Percentiles rank a stretch among this genome's conserved stretches.
Evolutionary conservation across 352 stramenopile species (phyloP).

Genomic region (Pythium periplocum): DNA sequence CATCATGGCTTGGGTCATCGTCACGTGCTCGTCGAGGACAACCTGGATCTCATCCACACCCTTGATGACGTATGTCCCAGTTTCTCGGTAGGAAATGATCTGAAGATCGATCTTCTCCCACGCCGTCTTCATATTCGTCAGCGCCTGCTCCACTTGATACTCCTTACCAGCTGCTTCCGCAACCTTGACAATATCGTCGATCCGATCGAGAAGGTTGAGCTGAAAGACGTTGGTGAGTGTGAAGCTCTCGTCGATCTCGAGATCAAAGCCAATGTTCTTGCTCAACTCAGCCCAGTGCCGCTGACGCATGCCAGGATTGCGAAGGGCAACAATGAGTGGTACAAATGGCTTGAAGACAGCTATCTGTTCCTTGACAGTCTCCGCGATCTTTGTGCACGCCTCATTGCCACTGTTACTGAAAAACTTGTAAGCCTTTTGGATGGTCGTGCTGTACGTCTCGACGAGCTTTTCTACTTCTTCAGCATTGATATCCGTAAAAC

Average conservation of each 20-base stretch:
- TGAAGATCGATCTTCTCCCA: conserved; percentile 91
- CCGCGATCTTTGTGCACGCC: conserved; percentile 84
- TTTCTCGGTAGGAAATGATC: conserved; percentile 89
- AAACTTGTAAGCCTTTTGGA: conserved; percentile 91
- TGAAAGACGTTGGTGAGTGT: conserved; percentile 83
- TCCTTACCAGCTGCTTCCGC: conserved; percentile 92
- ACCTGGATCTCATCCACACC: conserved; percentile 93
- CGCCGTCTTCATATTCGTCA: conserved; percentile 90
- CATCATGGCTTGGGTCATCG: conserved; percentile 95
- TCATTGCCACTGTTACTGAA: conserved; percentile 89
- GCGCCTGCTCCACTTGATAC: conserved; percentile 91
- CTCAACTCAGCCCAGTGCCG: conserved; percentile 93
- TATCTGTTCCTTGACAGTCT: conserved; percentile 91
- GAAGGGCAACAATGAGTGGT: conserved; percentile 86
- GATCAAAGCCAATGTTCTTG: conserved; percentile 72
- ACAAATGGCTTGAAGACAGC: conserved; percentile 91
- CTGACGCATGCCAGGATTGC: conserved; percentile 91
- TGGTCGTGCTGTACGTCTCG: conserved; percentile 73
- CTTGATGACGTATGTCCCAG: conserved; percentile 93
- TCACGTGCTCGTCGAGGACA: conserved; percentile 95
- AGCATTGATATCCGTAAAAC: conserved; percentile 88
- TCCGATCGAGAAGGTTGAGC: conserved; percentile 78
- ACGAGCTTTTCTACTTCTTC: conserved; percentile 91
- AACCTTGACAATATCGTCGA: conserved; percentile 91
- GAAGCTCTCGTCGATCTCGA: conserved; percentile 88